Evolutionary conservation across 768 basidiomycete genomes (phyloP).

Genomic region (Mycena maculata): DNA sequence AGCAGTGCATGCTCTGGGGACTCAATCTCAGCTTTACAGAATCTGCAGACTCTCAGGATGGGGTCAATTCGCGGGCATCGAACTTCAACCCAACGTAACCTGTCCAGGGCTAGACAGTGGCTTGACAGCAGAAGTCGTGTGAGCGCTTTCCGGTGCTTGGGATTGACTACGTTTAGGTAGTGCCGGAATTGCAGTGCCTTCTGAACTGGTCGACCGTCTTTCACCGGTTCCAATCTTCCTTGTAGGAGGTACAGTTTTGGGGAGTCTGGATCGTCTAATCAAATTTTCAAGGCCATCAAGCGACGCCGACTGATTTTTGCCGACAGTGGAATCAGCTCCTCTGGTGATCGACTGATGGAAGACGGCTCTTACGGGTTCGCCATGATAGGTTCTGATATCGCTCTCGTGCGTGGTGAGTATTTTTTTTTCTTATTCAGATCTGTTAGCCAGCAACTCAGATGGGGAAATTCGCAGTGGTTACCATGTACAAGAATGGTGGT

Average conservation of each 20-base stretch:
- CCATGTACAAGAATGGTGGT: conserved; percentile 8
- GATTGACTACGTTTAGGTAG: background rate
- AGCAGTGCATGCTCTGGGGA: background rate
- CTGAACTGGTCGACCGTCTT: background rate
- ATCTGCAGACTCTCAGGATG: background rate
- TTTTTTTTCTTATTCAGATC: background rate
- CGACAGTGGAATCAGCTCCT: background rate
- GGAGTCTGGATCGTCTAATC: background rate
- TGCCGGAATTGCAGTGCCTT: conserved; percentile 7
- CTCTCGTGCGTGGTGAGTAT: conserved; percentile 2
- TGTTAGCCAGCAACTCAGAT: too few species aligned
- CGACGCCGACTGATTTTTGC: background rate
- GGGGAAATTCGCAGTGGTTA: too few species aligned
- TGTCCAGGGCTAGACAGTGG: conserved; percentile 3
- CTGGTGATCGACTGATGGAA: background rate
- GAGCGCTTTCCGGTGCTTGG: too few species aligned
- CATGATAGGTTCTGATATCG: background rate
- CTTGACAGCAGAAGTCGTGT: background rate
- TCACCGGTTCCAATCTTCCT: conserved; percentile 8
- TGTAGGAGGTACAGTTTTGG: conserved; percentile 10
- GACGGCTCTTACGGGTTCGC: conserved; percentile 1
- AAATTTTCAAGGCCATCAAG: background rate
- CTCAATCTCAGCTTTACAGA: background rate
- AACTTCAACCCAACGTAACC: conserved; percentile 3
- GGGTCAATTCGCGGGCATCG: background rate